These are phyloP conservation scores for Fraxinus floribunda DNA, from an alignment of 305 asterid species.

Conservation along the genomic window DNA sequence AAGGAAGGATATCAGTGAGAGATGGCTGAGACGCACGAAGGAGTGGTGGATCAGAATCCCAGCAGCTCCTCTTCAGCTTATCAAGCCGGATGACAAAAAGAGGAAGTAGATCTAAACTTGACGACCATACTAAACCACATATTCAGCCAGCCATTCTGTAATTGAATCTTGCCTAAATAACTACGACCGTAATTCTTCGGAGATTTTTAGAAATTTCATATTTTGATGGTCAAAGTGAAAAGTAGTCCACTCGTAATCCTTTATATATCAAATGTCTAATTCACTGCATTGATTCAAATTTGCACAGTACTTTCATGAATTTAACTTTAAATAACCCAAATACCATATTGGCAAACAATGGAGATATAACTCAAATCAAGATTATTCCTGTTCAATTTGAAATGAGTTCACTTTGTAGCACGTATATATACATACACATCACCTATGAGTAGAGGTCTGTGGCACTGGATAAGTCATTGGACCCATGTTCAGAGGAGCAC, in stretches of 20 bases:
- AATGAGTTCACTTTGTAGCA: background rate
- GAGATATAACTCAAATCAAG: background rate
- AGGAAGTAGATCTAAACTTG: slow-evolving; percentile 35
- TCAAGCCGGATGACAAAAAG: slow-evolving; percentile 67
- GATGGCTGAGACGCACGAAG: slow-evolving; percentile 62
- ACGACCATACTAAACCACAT: background rate
- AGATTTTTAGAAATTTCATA: background rate
- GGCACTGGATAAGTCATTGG: slow-evolving; percentile 40
- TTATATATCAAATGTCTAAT: background rate
- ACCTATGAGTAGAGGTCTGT: slow-evolving; percentile 16
- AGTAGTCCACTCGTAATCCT: background rate
- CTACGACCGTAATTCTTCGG: background rate
- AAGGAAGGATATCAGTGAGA: slow-evolving; percentile 57
- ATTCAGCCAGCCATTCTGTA: background rate
- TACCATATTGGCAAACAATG: background rate
- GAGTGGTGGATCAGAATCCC: slow-evolving; percentile 95
- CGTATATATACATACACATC: background rate
- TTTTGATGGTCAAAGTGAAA: background rate
- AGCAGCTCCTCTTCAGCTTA: slow-evolving; percentile 80
- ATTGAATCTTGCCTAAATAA: background rate
- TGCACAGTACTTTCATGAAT: background rate
- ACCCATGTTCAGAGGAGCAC: slow-evolving; percentile 47
- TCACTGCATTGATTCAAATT: background rate
- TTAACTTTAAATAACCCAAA: background rate
- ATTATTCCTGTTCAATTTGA: background rate